Conservation (phyloP, 768 basidiomycete species). For the Psilocybe subaeruginosa region DNA sequence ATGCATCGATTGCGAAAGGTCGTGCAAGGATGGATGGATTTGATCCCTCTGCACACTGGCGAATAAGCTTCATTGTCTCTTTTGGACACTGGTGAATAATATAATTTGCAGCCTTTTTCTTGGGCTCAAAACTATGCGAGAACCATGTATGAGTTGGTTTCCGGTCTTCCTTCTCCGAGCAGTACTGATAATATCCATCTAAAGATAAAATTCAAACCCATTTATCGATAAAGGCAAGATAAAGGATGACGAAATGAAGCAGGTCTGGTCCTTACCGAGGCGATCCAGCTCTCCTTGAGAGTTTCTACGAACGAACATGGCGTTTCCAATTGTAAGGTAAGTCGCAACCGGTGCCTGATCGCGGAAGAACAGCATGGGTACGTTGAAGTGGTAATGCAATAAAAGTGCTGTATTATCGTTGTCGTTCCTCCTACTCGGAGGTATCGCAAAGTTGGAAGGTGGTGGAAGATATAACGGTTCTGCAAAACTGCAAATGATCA, state of each 20-base stretch:
- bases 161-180: background rate
- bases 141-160: slow-evolving; percentile 4
- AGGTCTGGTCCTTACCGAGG: background rate
- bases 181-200: slow-evolving; percentile 7
- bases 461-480: slow-evolving; percentile 1
- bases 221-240: background rate
- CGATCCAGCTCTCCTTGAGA: background rate
- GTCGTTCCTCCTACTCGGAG: background rate
- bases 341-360: background rate
- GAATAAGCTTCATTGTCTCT: background rate
- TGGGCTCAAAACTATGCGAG: background rate
- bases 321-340: slow-evolving; percentile 1
- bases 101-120: background rate
- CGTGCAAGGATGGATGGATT: background rate
- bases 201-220: background rate
- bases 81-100: background rate
- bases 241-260: background rate
- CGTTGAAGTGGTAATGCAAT: slow-evolving; percentile 1
- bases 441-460: background rate
- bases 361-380: slow-evolving; percentile 9
- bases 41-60: background rate
- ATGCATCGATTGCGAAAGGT: slow-evolving; percentile 10
- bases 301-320: background rate
- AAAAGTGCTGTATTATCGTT: slow-evolving; percentile 5
- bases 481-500: background rate